Evolutionary conservation across 2,329 filamentous ascomycete genomes (phyloP).

Genomic region (Claviceps citrina): DNA sequence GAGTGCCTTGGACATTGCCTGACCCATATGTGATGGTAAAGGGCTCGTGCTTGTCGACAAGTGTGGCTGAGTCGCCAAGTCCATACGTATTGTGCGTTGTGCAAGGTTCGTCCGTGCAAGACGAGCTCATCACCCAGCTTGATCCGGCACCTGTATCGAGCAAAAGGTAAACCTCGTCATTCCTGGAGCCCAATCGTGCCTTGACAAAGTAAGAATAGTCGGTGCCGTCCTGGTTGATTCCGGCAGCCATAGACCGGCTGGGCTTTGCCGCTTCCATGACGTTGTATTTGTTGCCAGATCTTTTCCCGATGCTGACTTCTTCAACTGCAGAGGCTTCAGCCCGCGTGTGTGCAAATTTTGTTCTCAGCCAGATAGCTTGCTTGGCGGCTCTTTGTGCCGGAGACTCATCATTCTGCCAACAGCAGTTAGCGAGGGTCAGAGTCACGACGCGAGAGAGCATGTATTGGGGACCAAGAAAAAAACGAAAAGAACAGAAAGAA

Average conservation of each 20-base stretch:
- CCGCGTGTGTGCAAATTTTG: conserved; percentile 6
- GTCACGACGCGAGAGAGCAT: conserved; percentile 13
- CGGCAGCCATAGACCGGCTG: conserved; percentile 31
- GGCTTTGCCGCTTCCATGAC: conserved; percentile 32
- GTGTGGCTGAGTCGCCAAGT: conserved; percentile 45
- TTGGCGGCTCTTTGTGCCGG: conserved; percentile 3
- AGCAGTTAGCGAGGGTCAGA: conserved; percentile 1
- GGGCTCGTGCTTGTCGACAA: conserved; percentile 33
- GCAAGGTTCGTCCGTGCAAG: conserved; percentile 54
- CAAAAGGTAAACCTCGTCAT: conserved; percentile 43
- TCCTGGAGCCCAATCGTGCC: conserved; percentile 38
- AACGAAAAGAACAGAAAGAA: too few species aligned
- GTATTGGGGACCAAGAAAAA: too few species aligned
- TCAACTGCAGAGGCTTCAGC: not conserved
- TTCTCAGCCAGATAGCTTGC: conserved; percentile 9
- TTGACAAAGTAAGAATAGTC: conserved; percentile 52
- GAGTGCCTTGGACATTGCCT: conserved; percentile 52
- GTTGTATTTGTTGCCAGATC: conserved; percentile 29
- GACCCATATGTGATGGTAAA: conserved; percentile 66
- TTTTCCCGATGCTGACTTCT: conserved; percentile 11
- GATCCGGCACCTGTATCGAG: conserved; percentile 54
- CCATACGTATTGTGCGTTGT: conserved; percentile 55
- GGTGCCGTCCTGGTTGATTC: conserved; percentile 47
- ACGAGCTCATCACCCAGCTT: conserved; percentile 68
- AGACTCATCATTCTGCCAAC: not conserved